Evolutionary conservation across 2,329 filamentous ascomycete genomes (phyloP).

Genomic region (Amesomyces nigricolor): DNA sequence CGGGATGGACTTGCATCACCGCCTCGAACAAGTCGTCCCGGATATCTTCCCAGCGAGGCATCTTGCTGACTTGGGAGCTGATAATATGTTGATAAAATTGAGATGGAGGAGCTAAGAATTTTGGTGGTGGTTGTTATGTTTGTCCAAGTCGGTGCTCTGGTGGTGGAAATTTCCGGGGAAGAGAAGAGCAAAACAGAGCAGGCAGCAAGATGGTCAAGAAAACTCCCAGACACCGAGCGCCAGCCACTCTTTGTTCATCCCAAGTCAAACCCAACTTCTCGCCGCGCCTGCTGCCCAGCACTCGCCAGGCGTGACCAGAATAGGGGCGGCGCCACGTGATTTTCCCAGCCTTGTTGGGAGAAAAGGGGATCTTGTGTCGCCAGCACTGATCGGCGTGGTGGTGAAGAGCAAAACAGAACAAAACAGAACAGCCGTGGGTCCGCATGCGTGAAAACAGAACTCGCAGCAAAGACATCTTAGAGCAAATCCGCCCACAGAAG

Average conservation of each 20-base stretch:
- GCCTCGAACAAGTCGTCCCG: conserved; percentile 28
- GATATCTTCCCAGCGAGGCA: conserved; percentile 31
- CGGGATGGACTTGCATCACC: conserved; percentile 21
- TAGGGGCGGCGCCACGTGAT: background rate
- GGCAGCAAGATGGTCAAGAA: background rate
- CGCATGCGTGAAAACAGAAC: background rate
- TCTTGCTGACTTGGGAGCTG: conserved; percentile 11
- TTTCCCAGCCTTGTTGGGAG: background rate
- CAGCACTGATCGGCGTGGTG: too few relatives aligned
- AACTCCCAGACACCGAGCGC: background rate
- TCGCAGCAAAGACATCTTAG: background rate
- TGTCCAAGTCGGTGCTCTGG: background rate
- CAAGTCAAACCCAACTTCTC: background rate
- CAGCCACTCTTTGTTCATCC: background rate
- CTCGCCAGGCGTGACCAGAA: background rate
- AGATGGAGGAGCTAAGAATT: background rate
- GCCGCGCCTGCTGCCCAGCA: background rate
- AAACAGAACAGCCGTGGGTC: background rate
- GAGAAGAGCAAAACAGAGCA: background rate
- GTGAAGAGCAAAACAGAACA: background rate
- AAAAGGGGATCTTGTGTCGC: background rate
- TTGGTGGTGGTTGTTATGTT: background rate
- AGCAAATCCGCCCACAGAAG: background rate
- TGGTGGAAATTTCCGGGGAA: background rate
- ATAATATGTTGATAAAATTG: background rate